Evolutionary conservation across 2,329 filamentous ascomycete species (phyloP), one percentile per base, ranked within the genome.

Genomic region (Paraphoma sp.): DNA sequence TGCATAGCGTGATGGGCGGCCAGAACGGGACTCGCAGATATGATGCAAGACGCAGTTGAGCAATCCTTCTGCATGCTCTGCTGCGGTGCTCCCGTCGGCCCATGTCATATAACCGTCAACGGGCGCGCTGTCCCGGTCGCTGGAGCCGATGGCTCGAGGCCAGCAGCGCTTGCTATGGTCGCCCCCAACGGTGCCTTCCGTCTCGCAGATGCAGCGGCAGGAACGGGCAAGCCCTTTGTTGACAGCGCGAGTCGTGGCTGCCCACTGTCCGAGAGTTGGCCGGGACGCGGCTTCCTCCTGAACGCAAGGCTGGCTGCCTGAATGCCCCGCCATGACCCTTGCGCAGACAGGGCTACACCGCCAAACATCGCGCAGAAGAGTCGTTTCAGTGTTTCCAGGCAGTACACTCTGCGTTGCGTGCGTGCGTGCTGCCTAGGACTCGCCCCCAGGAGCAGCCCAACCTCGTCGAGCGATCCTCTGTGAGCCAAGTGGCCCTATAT

Each of bases 361-460:
- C 59, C 59, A 62, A 54, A 47, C 51, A 47, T 42, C 56, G 56
- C 56, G 59, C 56, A 55, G 48, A 47, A 53, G 38, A 46, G 54
- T 51, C 53, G 54, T 53, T 60, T 59, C 54, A 38, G 52, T 51
- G 57, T 51, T 55, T 45, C 54, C 62, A 60, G 58, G 57, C 64
- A 57, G 58, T 60, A 55, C 56, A 52, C 53, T 54, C 33, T 36
- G 33, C 33, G 33, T 36, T 36, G 33, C 14, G 33, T 36, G n/a
- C 46, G 44, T 59, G 59, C 60, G 58, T 58, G 56, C 51, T 54
- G 59, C 56, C 56, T 56, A 53, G 45, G 29, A 36, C n/a, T 18
- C 51, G 57, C 55, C 57, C 57, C 61, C 63, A 62, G 59, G 62
- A 18, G 17, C 42, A 45, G 14, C 42, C 64, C 64, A 63, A 67